Base-by-base conservation (phyloP, 1,284 basidiomycete species). In the Xanthoconium separans region DNA sequence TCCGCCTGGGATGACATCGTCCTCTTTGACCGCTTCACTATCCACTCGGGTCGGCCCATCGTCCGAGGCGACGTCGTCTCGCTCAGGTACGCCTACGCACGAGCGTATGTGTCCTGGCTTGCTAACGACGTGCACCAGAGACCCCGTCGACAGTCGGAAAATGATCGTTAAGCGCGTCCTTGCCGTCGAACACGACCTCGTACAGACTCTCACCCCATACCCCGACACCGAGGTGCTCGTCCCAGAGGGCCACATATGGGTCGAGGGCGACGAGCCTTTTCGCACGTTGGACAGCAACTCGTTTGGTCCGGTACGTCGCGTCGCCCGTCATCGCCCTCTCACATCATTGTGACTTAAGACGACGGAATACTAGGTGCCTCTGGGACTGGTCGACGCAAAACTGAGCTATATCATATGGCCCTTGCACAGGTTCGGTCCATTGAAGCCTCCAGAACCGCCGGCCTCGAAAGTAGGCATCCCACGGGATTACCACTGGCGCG, bases 281-380 rank as follows among this genome's bases (percentile, higher is more conserved):
- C 76, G 80, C 54, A 87, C 83, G 11, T 76, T 84, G 55, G 88
- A 90, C 63, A 89, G 87, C 71, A 90, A 89, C 65, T 69, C 74
- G 10, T 88, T 87, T 64, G 88, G 88, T 27, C 83, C 88, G 3
- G 87, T 89, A 62, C 54, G 78, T 50, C 15, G n/a, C 12, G 2
- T 42, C 20, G 2, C 15, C 5, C 9, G 0, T n/a, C 20, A 20
- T 40, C 18, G 37, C 27, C 41, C n/a, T 2, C 15, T 39, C 33
- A 4, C 5, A 34, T 49, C 24, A 0, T 18, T 31, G 3, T 15
- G 30, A 39, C 39, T 34, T 42, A 31, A 13, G 30, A 40, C 29
- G 27, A 27, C 12, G 11, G 7, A 1, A 22, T n/a, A n/a, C n/a
- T 29, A 88, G 86, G 75, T 90, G 5, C 81, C 87, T 4, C 66